Percentiles rank a stretch among this genome's conserved stretches.
Conservation (phyloP, 106 monocot species). For the Dioscorea alata region DNA sequence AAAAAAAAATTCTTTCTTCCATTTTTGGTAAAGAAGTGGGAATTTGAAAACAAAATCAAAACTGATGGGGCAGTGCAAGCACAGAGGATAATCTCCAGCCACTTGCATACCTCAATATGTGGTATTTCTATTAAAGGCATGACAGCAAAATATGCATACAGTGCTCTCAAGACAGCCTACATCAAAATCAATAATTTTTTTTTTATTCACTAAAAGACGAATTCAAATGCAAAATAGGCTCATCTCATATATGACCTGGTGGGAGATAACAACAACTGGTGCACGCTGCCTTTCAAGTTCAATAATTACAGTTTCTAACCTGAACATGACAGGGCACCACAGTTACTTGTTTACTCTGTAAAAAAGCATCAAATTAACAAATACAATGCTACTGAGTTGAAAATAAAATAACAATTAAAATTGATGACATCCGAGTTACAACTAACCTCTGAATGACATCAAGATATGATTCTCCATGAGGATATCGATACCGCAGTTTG, state of each 20-base stretch:
- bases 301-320: slow-evolving; percentile 96
- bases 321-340: slow-evolving; percentile 13
- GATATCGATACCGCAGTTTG: slow-evolving; percentile 92
- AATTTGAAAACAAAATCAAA: background rate
- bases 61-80: background rate
- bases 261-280: slow-evolving; percentile 94
- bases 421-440: background rate
- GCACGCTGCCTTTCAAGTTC: slow-evolving; percentile 97
- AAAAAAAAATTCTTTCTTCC: background rate
- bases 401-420: background rate
- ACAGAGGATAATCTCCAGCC: background rate
- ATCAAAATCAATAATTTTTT: background rate
- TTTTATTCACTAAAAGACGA: background rate
- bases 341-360: too few relatives aligned
- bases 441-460: slow-evolving; percentile 97
- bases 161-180: slow-evolving; percentile 71
- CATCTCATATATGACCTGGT: slow-evolving; percentile 54
- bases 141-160: slow-evolving; percentile 82
- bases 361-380: too few relatives aligned
- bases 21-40: background rate
- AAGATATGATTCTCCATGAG: slow-evolving; percentile 98
- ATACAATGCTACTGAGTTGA: background rate
- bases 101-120: slow-evolving; percentile 43
- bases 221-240: background rate
- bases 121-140: slow-evolving; percentile 70